A percentile compares a stretch with the other conserved stretches of the same genome.
phyloP scores from a whole-genome alignment of 805 yeast species.

The Ogataea trehalophila region DNA sequence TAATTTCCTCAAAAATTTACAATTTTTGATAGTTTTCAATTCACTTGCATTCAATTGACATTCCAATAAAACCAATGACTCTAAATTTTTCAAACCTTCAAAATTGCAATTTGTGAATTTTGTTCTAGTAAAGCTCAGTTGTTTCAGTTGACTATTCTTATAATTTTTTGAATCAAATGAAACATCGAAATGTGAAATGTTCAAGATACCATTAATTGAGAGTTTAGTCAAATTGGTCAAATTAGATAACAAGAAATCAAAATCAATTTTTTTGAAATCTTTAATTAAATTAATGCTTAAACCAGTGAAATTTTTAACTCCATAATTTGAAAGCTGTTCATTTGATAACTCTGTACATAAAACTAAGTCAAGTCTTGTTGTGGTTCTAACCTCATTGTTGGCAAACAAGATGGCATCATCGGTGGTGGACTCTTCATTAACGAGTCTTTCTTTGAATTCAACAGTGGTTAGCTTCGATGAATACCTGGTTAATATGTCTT shows the following conservation, averaged over 20 bases:
- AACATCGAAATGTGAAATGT: neutral
- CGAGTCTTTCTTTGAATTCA: neutral
- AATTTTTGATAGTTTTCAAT: slow-evolving; percentile 8
- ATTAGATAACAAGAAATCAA: slow-evolving; percentile 10
- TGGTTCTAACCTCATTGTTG: neutral
- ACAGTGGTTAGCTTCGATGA: neutral
- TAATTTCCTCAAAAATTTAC: slow-evolving; percentile 6
- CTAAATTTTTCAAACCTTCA: slow-evolving; percentile 7
- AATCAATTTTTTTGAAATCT: slow-evolving; percentile 1
- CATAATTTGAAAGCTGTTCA: slow-evolving; percentile 3
- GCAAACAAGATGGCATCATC: neutral
- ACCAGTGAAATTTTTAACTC: slow-evolving; percentile 5
- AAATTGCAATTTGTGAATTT: slow-evolving; percentile 10
- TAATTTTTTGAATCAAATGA: neutral
- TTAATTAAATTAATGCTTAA: slow-evolving; percentile 7
- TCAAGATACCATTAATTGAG: slow-evolving; percentile 11
- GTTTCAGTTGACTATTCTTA: slow-evolving; percentile 2
- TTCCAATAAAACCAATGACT: slow-evolving; percentile 15
- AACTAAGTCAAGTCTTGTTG: slow-evolving; percentile 4
- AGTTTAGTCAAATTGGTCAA: slow-evolving; percentile 9
- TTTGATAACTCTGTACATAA: neutral
- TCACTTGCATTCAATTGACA: slow-evolving; percentile 10
- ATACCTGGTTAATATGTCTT: neutral
- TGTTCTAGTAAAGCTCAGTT: slow-evolving; percentile 12
- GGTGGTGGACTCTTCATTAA: neutral